phyloP scores from a whole-genome alignment of 129 eudicot genomes.

The Flaveria bidentis region DNA sequence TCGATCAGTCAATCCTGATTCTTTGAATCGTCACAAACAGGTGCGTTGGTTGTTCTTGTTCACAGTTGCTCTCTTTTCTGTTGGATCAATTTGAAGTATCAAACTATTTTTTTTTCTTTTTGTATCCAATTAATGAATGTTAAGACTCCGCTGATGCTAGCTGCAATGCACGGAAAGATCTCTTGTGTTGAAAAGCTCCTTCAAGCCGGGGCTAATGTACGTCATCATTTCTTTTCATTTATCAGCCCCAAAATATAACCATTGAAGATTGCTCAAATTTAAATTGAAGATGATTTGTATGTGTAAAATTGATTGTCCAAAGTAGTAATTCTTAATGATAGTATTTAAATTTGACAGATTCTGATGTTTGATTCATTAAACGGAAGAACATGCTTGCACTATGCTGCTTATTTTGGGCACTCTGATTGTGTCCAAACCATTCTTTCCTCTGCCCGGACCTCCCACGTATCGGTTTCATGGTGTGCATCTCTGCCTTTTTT shows the following conservation, averaged over 20 bases:
- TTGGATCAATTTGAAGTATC: too few species aligned
- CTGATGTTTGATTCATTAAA: conserved; percentile 82
- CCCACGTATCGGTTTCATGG: conserved; percentile 85
- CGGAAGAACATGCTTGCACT: conserved; percentile 94
- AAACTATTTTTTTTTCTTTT: neutral
- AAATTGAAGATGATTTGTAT: neutral
- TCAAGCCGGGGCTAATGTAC: conserved; percentile 97
- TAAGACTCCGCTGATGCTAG: conserved; percentile 97
- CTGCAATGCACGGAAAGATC: conserved; percentile 96
- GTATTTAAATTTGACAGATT: conserved; percentile 40
- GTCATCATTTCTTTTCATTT: conserved; percentile 12
- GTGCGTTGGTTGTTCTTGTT: conserved; percentile 31
- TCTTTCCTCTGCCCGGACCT: conserved; percentile 70
- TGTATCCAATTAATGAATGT: conserved; percentile 18
- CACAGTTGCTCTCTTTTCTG: too few species aligned
- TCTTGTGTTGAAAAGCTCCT: conserved; percentile 79
- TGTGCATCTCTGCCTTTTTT: conserved; percentile 25
- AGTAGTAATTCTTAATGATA: neutral
- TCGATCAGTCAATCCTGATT: conserved; percentile 67
- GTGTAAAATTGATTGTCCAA: conserved; percentile 1
- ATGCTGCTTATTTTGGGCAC: conserved; percentile 94
- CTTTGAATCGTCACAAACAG: conserved; percentile 82
- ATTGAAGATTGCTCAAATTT: too few species aligned
- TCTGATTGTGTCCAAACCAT: conserved; percentile 74
- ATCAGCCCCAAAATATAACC: too few species aligned